Evolutionary conservation across 108 stramenopile genomes (phyloP), one percentile per base, ranked within the genome.

Genomic region (Chaetoceros tenuissimus): DNA sequence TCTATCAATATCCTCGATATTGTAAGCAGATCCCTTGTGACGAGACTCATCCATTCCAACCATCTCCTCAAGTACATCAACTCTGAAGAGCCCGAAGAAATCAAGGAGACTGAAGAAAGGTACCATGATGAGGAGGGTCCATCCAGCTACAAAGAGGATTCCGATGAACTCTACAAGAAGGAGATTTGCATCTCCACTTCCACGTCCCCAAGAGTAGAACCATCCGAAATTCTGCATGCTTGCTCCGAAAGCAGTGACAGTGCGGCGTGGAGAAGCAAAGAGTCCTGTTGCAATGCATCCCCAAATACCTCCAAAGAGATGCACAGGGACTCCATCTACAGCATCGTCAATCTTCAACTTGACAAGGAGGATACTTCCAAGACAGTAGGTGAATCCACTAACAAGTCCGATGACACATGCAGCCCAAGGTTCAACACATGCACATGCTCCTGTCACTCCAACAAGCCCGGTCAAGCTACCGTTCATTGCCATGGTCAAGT

Each of bases 281-380:
- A 97, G 53, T 3, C 85, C 92, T 21, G 85, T 73, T 3, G 87
- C 82, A 28, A 97, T 59, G 53, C 76, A 27, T 22, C 95, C 95
- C 94, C 94, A 96, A 8, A 82, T 64, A 0, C 94, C 96, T 57
- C 74, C 75, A 24, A 82, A 71, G 59, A 92, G 72, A 66, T 97
- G 95, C 13, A 96, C 95, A n/a, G 94, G 91, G 28, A 93, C 81
- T 13, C 84, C 94, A 59, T 94, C 89, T 18, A 97, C 92, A 24
- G 93, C 86, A 65, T 97, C 94, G 63, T 97, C 94, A 56, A 97
- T 73, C 46, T 79, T 75, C 20, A 94, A 52, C 64, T 63, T 70
- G 44, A 87, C 59, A 3, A 97, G 68, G 3, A 89, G 79, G 24
- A 44, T 50, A 53, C 69, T 68, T 13, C 68, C 71, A 28, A 68